Base-by-base conservation (phyloP, 768 basidiomycete species). In the Lactarius psammicola region DNA sequence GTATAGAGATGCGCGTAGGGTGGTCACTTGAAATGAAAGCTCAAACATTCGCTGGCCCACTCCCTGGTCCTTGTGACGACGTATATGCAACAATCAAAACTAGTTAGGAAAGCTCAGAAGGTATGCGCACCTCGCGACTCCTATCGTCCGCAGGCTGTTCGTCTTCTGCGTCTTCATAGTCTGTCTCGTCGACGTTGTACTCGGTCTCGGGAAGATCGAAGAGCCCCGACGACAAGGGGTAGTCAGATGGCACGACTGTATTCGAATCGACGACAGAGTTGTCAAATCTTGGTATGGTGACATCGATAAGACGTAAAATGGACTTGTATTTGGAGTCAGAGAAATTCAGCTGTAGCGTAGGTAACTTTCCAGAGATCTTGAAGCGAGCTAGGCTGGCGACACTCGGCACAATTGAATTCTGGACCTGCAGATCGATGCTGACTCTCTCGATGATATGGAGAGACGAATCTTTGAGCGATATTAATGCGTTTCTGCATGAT, bases 381-480 rank as follows among this genome's bases (percentile, higher is more conserved):
- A 98, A 90, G 44, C 90, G 84, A 2, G 95, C 85, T 56, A 98
- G 82, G 69, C 84, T 94, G 59, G 89, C 80, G 17, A 87, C 91
- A 59, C 85, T 86, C 0, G 93, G 90, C 36, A 97, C 87, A 69
- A 98, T 98, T 1, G 95, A 97, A 72, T 90, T 95, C 72, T 97
- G 92, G 20, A 97, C 85, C 72, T 88, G 84, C 56, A 98, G 84
- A 69, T 90, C 87, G 72, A 99, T 88, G 75, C 87, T 96, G 72
- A 94, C 93, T 55, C 93, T 86, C 78, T 98, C 97, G 49, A 99
- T 78, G 59, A 99, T 80, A 76, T 98, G 97, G 18, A 97, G 81
- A 34, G 84, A 82, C 73, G 85, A 82, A 55, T 72, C 76, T 26
- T 80, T 78, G 59, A 82, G 76, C 10, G 84, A 83, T 3, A 81